These are phyloP conservation scores for Entoloma clypeatum DNA, from an alignment of 1,284 basidiomycete genomes.

Conservation along the genomic window DNA sequence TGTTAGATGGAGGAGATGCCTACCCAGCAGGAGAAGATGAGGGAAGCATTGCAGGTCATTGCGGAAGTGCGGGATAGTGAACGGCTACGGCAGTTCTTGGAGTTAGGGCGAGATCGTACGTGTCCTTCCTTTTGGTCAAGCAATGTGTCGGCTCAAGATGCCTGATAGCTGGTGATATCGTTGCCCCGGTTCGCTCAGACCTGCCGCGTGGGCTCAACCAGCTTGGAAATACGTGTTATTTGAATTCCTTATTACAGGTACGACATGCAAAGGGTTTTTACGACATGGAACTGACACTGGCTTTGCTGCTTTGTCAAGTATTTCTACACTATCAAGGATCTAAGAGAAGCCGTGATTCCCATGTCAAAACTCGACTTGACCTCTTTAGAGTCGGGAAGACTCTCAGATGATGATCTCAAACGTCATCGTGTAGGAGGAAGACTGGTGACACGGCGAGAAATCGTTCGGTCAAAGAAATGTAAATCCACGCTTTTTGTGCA, in stretches of 20 bases:
- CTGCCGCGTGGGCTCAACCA: slow-evolving; percentile 87
- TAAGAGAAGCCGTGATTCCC: slow-evolving; percentile 71
- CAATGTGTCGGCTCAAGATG: slow-evolving; percentile 4
- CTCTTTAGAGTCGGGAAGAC: slow-evolving; percentile 59
- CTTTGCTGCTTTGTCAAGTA: slow-evolving; percentile 50
- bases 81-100: slow-evolving; percentile 62
- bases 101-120: slow-evolving; percentile 71
- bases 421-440: slow-evolving; percentile 84
- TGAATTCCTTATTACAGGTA: slow-evolving; percentile 83
- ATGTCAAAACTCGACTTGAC: slow-evolving; percentile 56
- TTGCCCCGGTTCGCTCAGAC: slow-evolving; percentile 50
- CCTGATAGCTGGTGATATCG: slow-evolving; percentile 59
- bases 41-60: slow-evolving; percentile 63
- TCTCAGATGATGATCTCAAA: slow-evolving; percentile 76
- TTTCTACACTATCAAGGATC: slow-evolving; percentile 90
- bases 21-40: slow-evolving; percentile 57
- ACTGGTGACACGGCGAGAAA: slow-evolving; percentile 74
- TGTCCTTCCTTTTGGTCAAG: slow-evolving; percentile 17
- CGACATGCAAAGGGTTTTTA: slow-evolving; percentile 6
- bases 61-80: slow-evolving; percentile 71
- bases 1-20: slow-evolving; percentile 68
- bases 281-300: slow-evolving; percentile 1
- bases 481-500: slow-evolving; percentile 21
- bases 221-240: slow-evolving; percentile 90
- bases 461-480: slow-evolving; percentile 83